These are phyloP conservation scores for Fennellomyces sp. DNA, from an alignment of 371 early-diverging fungal genomes.

Conservation along the genomic window DNA sequence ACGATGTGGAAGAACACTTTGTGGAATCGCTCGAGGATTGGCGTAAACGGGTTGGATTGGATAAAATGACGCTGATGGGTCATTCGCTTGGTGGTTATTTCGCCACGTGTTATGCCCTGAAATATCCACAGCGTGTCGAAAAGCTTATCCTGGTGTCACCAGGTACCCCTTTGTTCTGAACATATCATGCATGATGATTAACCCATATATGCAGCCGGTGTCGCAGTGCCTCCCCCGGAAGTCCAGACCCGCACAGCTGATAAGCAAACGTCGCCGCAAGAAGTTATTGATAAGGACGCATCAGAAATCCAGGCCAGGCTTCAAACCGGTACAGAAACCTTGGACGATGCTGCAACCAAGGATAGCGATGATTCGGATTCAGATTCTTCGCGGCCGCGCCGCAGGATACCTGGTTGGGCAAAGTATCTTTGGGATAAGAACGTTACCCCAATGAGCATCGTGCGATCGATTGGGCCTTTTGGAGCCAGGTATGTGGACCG, in stretches of 20 bases:
- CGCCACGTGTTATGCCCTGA: constrained; percentile 82
- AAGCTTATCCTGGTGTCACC: constrained; percentile 91
- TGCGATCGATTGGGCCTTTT: constrained; percentile 78
- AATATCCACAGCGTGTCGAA: constrained; percentile 88
- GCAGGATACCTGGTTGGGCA: constrained; percentile 50
- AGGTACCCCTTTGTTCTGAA: constrained; percentile 34
- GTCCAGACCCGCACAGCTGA: constrained; percentile 16
- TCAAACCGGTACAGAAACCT: constrained; percentile 30
- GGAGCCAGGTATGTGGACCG: constrained; percentile 66
- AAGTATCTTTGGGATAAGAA: constrained; percentile 75
- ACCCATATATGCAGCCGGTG: constrained; percentile 45
- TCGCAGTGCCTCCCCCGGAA: constrained; percentile 53
- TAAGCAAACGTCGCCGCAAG: constrained; percentile 26
- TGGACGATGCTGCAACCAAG: constrained; percentile 19
- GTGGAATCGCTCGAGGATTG: constrained; percentile 91
- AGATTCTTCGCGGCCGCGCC: constrained; percentile 13
- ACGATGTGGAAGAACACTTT: constrained; percentile 83
- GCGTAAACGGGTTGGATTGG: constrained; percentile 77
- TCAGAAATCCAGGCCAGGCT: constrained; percentile 26
- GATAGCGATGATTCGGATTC: not conserved
- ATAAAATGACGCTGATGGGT: constrained; percentile 84
- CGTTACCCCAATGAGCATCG: constrained; percentile 82
- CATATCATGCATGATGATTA: not conserved
- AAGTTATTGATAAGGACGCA: constrained; percentile 36
- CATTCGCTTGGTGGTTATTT: constrained; percentile 93